Percentiles rank a stretch among this genome's conserved stretches.
Conservation (phyloP, 176 grass and related monocot species). For the Bolboschoenus planiculmis region DNA sequence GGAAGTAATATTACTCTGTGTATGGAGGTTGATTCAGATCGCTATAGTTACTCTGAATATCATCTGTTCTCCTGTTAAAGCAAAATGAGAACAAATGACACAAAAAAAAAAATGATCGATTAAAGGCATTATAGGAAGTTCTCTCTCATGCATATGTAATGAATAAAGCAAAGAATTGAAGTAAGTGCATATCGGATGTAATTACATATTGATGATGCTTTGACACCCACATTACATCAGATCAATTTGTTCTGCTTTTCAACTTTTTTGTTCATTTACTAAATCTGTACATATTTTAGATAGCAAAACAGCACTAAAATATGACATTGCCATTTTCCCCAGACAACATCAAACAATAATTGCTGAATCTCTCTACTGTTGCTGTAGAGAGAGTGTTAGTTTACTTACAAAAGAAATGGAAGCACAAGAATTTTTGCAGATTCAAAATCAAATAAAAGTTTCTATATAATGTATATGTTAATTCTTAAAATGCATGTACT, state of each 20-base stretch:
- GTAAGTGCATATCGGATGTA: background rate
- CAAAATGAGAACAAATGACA: background rate
- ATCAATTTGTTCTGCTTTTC: background rate
- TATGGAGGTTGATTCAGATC: slow-evolving; percentile 36
- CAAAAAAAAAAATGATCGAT: background rate
- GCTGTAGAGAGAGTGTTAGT: background rate
- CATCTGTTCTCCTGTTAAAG: slow-evolving; percentile 17
- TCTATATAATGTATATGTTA: background rate
- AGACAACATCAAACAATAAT: background rate
- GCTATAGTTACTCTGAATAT: background rate
- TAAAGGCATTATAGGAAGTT: background rate
- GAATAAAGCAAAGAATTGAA: background rate
- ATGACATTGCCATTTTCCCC: background rate
- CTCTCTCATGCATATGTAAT: background rate
- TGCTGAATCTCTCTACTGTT: background rate
- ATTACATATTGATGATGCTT: background rate
- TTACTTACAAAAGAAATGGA: background rate
- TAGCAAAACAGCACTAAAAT: background rate
- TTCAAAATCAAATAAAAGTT: background rate
- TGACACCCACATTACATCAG: background rate
- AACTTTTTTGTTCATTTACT: background rate
- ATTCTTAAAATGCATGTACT: background rate
- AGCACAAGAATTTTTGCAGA: background rate
- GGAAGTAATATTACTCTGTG: slow-evolving; percentile 18
- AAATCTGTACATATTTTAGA: background rate